A percentile compares a stretch with the other conserved stretches of the same genome.
Evolutionary conservation across 2,329 filamentous ascomycete species (phyloP).

Genomic region (Botrytis sinoallii): DNA sequence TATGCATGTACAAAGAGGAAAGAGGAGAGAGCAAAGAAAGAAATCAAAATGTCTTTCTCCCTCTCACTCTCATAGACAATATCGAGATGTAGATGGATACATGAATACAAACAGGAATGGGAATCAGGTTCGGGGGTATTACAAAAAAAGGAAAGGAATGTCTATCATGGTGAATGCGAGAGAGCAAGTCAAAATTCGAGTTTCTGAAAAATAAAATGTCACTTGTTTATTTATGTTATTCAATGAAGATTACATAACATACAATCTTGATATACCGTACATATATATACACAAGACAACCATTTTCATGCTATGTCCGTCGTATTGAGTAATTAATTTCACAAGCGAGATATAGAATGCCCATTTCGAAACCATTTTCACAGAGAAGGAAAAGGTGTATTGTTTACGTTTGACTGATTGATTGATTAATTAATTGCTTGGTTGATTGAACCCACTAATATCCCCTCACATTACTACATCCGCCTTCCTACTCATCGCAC

Average conservation of each 20-base stretch:
- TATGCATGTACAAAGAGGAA: neutral
- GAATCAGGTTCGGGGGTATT: neutral
- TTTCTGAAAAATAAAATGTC: neutral
- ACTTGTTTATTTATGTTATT: neutral
- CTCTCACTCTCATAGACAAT: neutral
- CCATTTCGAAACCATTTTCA: neutral
- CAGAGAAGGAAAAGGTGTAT: neutral
- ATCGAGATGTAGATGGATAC: neutral
- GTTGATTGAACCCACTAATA: neutral
- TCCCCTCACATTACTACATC: neutral
- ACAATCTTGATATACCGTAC: too few relatives aligned
- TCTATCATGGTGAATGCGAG: rapidly evolving
- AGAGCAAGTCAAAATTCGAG: neutral
- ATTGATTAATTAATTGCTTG: neutral
- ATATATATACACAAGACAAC: neutral
- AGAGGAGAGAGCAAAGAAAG: too few relatives aligned
- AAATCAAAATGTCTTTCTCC: too few relatives aligned
- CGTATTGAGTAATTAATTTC: neutral
- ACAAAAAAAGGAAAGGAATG: neutral
- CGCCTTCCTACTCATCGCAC: neutral
- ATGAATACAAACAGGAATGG: neutral
- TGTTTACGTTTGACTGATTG: neutral
- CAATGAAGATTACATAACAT: neutral
- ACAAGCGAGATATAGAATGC: neutral
- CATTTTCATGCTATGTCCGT: neutral